Conservation (phyloP, 768 basidiomycete species). For the Tephrocybe sp. region DNA sequence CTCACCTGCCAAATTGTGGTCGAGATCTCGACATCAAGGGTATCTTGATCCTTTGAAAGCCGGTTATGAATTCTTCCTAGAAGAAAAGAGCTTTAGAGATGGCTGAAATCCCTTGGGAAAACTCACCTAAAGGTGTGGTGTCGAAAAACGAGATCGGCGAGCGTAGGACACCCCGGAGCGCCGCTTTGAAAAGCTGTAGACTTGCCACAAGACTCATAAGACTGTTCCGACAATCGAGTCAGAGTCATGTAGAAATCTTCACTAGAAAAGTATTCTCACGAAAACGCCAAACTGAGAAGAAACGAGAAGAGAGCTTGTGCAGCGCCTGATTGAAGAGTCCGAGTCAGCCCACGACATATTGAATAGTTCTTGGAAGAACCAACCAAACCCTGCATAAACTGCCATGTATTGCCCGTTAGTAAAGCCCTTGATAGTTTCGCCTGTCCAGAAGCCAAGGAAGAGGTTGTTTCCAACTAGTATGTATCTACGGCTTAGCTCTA, state of each 20-base stretch:
- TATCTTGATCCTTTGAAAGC: slow-evolving; percentile 61
- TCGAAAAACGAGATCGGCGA: slow-evolving; percentile 72
- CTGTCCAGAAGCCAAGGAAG: slow-evolving; percentile 75
- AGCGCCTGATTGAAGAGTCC: slow-evolving; percentile 28
- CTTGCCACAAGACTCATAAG: slow-evolving; percentile 37
- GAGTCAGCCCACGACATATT: background rate
- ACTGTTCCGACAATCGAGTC: slow-evolving; percentile 19
- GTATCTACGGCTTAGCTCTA: background rate
- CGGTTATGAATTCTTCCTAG: slow-evolving; percentile 55
- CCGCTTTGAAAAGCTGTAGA: slow-evolving; percentile 51
- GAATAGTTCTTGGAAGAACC: slow-evolving; percentile 3
- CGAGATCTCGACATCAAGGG: slow-evolving; percentile 48
- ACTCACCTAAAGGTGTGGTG: slow-evolving; percentile 62
- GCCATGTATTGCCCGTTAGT: slow-evolving; percentile 68
- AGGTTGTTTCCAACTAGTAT: slow-evolving; percentile 62
- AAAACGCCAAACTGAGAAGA: slow-evolving; percentile 43
- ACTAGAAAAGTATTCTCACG: slow-evolving; percentile 31
- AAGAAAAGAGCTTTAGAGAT: background rate
- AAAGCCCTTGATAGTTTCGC: slow-evolving; percentile 50
- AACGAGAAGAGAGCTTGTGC: slow-evolving; percentile 52
- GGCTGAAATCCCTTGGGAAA: background rate
- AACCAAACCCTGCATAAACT: slow-evolving; percentile 45
- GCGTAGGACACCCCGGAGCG: slow-evolving; percentile 52
- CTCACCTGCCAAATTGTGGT: slow-evolving; percentile 45
- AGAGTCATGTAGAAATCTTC: background rate